phyloP scores from a whole-genome alignment of 2,329 filamentous ascomycete species.

The Fonsecaea nubica region DNA sequence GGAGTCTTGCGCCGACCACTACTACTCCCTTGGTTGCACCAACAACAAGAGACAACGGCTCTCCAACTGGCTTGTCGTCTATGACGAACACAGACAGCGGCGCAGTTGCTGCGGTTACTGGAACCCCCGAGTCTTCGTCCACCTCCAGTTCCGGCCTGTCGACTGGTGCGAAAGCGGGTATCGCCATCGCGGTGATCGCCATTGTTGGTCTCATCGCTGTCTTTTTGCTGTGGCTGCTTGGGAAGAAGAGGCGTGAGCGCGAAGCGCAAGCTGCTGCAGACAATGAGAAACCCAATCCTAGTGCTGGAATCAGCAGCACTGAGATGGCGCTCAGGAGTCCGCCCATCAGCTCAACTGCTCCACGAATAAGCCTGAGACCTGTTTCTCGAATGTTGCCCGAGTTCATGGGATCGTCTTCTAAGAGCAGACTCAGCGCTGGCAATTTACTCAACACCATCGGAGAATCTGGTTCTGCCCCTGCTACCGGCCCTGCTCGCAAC shows the following conservation, averaged over 20 bases:
- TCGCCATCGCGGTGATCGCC: constrained; percentile 80
- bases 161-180: constrained; percentile 72
- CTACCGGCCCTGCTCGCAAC: constrained; percentile 17
- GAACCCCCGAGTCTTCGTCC: constrained; percentile 28
- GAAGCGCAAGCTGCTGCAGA: constrained; percentile 58
- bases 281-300: constrained; percentile 67
- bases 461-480: constrained; percentile 28
- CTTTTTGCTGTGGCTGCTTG: constrained; percentile 75
- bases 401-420: constrained; percentile 54
- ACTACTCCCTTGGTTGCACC: constrained; percentile 30
- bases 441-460: constrained; percentile 40
- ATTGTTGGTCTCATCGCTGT: constrained; percentile 70
- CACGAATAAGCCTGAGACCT: constrained; percentile 83
- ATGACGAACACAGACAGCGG: constrained; percentile 21
- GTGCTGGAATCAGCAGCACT: constrained; percentile 44
- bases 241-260: constrained; percentile 69
- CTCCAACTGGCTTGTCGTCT: constrained; percentile 26
- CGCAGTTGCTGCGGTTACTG: constrained; percentile 31
- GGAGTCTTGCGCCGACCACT: constrained; percentile 37
- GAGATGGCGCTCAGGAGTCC: constrained; percentile 44
- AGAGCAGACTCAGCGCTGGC: constrained; percentile 38
- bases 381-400: constrained; percentile 82
- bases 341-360: constrained; percentile 62
- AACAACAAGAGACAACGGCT: constrained; percentile 22
- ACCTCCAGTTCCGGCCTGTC: constrained; percentile 46